Base-by-base conservation (phyloP, 2,329 filamentous ascomycete species). In the Aspergillus chevalieri region DNA sequence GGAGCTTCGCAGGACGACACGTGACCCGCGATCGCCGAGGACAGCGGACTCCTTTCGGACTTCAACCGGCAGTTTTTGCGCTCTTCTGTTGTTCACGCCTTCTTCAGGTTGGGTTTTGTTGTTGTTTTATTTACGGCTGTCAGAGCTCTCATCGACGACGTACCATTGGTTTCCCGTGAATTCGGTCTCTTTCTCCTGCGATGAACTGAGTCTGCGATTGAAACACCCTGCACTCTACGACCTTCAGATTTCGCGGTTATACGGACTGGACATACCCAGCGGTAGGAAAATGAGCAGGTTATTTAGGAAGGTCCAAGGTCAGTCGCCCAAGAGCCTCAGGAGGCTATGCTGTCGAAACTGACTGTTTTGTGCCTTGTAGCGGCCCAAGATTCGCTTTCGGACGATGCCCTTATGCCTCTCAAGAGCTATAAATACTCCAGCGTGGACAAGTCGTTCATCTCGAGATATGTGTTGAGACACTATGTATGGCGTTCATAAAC, bases 371-470 rank as follows among this genome's bases (percentile, higher is more conserved):
- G 14, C 30, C 34, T 39, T 22, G 19, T 39, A 70, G 70, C 67
- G 61, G 65, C 64, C 55, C 70, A 70, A 62, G 79, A 83, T 55
- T 79, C 77, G 57, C 76, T 97, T 59, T 94, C 91, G 24, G 89
- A 95, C 63, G 90, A 97, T 64, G 89, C 89, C 48, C 81, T 98
- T 59, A 78, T 87, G 52, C 91, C 96, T 69, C 84, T 98, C 62
- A 93, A 90, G 73, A 85, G 86, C 52, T 98, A 98, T 83, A 94
- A 96, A 68, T 98, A 98, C 73, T 95, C 90, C 61, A 89, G 87
- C 63, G 90, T 98, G 71, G 93, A 98, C 78, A 92, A 95, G 73
- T 96, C 91, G 46, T 86, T 87, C 54, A 83, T 96, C 52, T 97
- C 93, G 50, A 82, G 91, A 70, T 95, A 97, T 72, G 88, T 98